These are phyloP conservation scores for Calonectria pseudoturangicola DNA, from an alignment of 2,329 filamentous ascomycete genomes.

Conservation along the genomic window DNA sequence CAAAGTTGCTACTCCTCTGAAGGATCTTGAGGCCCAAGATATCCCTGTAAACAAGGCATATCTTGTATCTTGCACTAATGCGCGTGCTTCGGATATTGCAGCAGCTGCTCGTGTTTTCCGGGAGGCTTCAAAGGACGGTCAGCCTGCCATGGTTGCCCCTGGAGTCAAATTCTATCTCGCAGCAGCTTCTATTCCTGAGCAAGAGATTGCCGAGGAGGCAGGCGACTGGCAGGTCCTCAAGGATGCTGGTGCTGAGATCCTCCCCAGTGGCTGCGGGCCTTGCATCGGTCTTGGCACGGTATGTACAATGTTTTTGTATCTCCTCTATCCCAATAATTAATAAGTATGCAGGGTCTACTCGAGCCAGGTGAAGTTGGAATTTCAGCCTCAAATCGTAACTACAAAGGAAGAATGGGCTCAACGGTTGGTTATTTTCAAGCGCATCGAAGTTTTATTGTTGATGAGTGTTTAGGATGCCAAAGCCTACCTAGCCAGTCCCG, in stretches of 20 bases:
- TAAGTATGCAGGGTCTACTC: too few species aligned
- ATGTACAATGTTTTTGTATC: too few species aligned
- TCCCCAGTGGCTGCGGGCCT: slow-evolving; percentile 84
- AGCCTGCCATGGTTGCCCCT: slow-evolving; percentile 80
- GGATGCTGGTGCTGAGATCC: slow-evolving; percentile 84
- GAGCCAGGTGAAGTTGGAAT: too few species aligned
- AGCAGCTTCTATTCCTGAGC: slow-evolving; percentile 87
- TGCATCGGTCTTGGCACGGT: slow-evolving; percentile 82
- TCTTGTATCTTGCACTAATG: slow-evolving; percentile 93
- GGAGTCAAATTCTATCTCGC: slow-evolving; percentile 93
- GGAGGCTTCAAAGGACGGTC: slow-evolving; percentile 80
- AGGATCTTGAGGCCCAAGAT: slow-evolving; percentile 81
- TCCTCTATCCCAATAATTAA: too few species aligned
- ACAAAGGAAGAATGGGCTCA: too few species aligned
- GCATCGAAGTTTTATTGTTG: too few species aligned
- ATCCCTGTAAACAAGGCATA: slow-evolving; percentile 91
- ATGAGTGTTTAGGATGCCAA: too few species aligned
- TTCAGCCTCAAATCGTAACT: too few species aligned
- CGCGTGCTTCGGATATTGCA: slow-evolving; percentile 85
- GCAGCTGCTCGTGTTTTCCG: slow-evolving; percentile 88
- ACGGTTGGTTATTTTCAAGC: too few species aligned
- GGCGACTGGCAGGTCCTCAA: slow-evolving; percentile 91
- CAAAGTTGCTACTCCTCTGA: slow-evolving; percentile 87
- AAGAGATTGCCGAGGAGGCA: slow-evolving; percentile 83
- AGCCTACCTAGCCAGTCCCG: slow-evolving; percentile 91